These are phyloP conservation scores for Cytospora piceicola DNA, from an alignment of 2,329 filamentous ascomycete genomes.

Conservation along the genomic window DNA sequence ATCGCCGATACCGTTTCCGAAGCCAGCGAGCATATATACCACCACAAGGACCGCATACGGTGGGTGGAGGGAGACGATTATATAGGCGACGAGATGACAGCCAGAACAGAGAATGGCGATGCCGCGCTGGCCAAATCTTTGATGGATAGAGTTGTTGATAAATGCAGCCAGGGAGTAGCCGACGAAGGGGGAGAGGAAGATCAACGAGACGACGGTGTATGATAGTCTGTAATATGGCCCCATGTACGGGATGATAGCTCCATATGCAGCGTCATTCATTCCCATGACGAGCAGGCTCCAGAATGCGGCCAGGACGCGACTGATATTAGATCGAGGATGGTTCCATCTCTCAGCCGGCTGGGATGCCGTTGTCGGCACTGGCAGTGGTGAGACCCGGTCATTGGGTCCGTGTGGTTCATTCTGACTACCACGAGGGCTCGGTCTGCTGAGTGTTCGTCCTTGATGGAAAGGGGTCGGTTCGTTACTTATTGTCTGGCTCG, in stretches of 20 bases:
- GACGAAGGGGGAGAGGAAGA: constrained; percentile 52
- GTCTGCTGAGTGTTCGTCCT: background rate
- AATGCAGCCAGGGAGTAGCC: constrained; percentile 51
- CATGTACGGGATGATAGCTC: constrained; percentile 36
- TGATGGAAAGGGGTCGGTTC: background rate
- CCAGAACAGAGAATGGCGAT: constrained; percentile 63
- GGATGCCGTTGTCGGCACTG: constrained; percentile 19
- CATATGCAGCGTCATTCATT: constrained; percentile 61
- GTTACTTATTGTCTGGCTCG: background rate
- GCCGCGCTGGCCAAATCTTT: constrained; percentile 63
- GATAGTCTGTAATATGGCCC: constrained; percentile 46
- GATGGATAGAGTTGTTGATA: constrained; percentile 49
- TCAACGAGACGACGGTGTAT: constrained; percentile 52
- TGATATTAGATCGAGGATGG: constrained; percentile 51
- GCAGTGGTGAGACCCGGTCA: constrained; percentile 23
- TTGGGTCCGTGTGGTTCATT: background rate
- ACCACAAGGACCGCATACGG: constrained; percentile 69
- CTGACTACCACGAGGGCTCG: background rate
- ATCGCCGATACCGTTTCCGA: constrained; percentile 70
- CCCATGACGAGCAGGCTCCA: constrained; percentile 63
- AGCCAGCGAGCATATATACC: constrained; percentile 67
- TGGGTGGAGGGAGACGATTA: constrained; percentile 66
- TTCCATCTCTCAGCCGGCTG: constrained; percentile 49
- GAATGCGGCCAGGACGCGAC: constrained; percentile 57
- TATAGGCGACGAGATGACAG: constrained; percentile 67